Percentiles rank a stretch among this genome's conserved stretches.
Conservation (phyloP, 768 basidiomycete species). For the Tephrocybe sp. region DNA sequence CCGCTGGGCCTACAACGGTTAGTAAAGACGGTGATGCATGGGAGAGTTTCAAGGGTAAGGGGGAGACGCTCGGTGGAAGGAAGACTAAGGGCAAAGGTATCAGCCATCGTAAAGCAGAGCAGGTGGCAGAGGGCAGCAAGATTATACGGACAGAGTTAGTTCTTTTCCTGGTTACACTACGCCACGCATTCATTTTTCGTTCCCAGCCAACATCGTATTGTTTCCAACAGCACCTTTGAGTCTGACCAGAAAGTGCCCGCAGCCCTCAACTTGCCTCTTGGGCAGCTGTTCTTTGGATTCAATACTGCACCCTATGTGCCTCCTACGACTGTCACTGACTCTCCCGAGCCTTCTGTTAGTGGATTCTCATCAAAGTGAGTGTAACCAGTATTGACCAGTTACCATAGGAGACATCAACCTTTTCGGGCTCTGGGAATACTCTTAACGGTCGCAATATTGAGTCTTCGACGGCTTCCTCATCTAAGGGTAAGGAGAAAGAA, state of each 20-base stretch:
- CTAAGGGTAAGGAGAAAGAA: conserved; percentile 54
- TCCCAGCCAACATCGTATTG: conserved; percentile 73
- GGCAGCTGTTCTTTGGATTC: conserved; percentile 97
- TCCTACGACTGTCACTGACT: conserved; percentile 34
- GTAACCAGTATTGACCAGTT: not conserved
- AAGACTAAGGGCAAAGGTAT: conserved; percentile 96
- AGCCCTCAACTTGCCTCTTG: conserved; percentile 85
- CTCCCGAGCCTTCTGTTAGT: conserved; percentile 17
- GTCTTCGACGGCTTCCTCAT: conserved; percentile 28
- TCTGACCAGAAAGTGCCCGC: conserved; percentile 81
- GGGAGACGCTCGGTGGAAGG: conserved; percentile 86
- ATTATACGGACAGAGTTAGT: conserved; percentile 90
- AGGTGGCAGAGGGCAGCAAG: conserved; percentile 77
- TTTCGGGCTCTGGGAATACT: conserved; percentile 65
- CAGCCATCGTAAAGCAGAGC: conserved; percentile 77
- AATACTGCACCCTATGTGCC: conserved; percentile 69
- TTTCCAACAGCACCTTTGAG: conserved; percentile 78
- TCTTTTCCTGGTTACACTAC: not conserved
- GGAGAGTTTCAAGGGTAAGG: conserved; percentile 97
- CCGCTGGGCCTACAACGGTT: conserved; percentile 44
- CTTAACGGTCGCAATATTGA: conserved; percentile 50
- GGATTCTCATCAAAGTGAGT: too few relatives aligned
- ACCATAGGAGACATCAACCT: conserved; percentile 41
- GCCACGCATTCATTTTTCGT: conserved; percentile 14
- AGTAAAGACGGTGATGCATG: conserved; percentile 81